phyloP scores from a whole-genome alignment of 164 flowering plant species.

The grape (Vitis vinifera) region ASM3070453v1 NC_081822.1:25162501-25163000 shows the following conservation, averaged over 20 bases:
- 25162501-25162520: constrained; percentile 11
- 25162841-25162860: constrained; percentile 48
- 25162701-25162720: constrained; percentile 27
- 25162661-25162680: constrained; percentile 18
- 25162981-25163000: constrained; percentile 34
- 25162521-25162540: constrained; percentile 10
- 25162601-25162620: neutral
- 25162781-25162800: constrained; percentile 9
- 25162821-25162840: constrained; percentile 9
- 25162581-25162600: constrained; percentile 2
- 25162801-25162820: neutral
- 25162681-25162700: constrained; percentile 17
- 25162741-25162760: constrained; percentile 23
- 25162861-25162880: constrained; percentile 21
- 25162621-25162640: constrained; percentile 17
- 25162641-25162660: constrained; percentile 25
- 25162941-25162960: neutral
- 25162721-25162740: constrained; percentile 31
- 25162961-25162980: neutral
- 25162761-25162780: constrained; percentile 5
- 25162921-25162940: constrained; percentile 24
- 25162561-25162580: constrained; percentile 17
- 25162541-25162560: constrained; percentile 29
- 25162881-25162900: constrained; percentile 18
- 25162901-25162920: constrained; percentile 32